Evolutionary conservation across 495 filamentous ascomycete genomes (phyloP).

Genomic region (Penicillium turbatum): DNA sequence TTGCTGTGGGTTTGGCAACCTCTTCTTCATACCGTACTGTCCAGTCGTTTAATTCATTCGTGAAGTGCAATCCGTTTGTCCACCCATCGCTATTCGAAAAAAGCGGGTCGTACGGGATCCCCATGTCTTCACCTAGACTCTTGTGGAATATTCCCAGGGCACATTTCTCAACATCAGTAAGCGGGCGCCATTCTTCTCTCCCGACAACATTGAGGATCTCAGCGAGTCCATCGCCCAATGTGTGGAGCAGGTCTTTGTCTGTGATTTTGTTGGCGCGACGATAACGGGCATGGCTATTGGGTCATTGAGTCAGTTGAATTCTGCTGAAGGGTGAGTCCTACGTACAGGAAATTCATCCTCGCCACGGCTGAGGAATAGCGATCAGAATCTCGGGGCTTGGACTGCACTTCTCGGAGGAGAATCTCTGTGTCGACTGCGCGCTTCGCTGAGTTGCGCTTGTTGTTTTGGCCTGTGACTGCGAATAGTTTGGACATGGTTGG

Average conservation of each 20-base stretch:
- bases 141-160: constrained; percentile 40
- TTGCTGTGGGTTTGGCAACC: constrained; percentile 21
- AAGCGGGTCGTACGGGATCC: constrained; percentile 30
- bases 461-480: constrained; percentile 32
- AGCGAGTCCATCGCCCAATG: constrained; percentile 34
- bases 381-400: constrained; percentile 26
- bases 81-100: constrained; percentile 31
- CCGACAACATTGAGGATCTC: constrained; percentile 34
- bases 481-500: constrained; percentile 37
- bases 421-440: constrained; percentile 32
- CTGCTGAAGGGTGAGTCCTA: neutral
- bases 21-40: constrained; percentile 43
- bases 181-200: constrained; percentile 39
- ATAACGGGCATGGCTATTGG: constrained; percentile 31
- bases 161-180: constrained; percentile 40
- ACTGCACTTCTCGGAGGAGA: constrained; percentile 27
- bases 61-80: constrained; percentile 52
- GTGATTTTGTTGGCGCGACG: constrained; percentile 35
- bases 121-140: constrained; percentile 40
- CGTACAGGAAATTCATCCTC: constrained; percentile 45
- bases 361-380: constrained; percentile 33
- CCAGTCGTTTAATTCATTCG: constrained; percentile 48
- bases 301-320: neutral
- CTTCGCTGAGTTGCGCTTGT: constrained; percentile 24
- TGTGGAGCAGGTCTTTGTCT: constrained; percentile 44